Percentiles rank a stretch among this genome's conserved stretches.
phyloP scores from a whole-genome alignment of 345 rosid species.

The Excoecaria cochinchinensis region DNA sequence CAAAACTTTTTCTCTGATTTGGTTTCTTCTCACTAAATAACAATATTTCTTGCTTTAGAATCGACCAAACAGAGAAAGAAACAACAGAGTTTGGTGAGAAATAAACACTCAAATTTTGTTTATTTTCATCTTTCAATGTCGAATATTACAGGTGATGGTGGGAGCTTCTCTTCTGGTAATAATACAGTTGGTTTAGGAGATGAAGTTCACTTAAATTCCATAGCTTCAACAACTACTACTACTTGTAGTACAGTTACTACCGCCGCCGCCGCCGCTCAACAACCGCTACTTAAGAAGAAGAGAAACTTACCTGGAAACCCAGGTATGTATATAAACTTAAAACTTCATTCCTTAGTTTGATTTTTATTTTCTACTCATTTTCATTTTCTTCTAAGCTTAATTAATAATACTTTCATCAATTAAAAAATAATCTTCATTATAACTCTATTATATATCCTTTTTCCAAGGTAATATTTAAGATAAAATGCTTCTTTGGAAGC shows the following conservation, averaged over 20 bases:
- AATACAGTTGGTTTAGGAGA: slow-evolving; percentile 6
- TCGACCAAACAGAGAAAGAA: slow-evolving; percentile 15
- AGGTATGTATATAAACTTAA: slow-evolving; percentile 18
- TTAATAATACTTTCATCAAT: no score
- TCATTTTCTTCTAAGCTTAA: not conserved
- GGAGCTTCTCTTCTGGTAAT: slow-evolving; percentile 37
- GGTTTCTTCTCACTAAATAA: not conserved
- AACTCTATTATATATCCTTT: no score
- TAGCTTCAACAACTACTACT: slow-evolving; percentile 21
- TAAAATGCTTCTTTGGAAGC: no score
- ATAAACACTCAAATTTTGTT: not conserved
- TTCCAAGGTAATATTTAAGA: no score
- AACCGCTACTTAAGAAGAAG: slow-evolving; percentile 31
- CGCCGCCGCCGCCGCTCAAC: slow-evolving; percentile 23
- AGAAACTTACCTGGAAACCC: slow-evolving; percentile 51
- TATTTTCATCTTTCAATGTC: slow-evolving; percentile 34
- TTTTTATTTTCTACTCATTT: not conserved
- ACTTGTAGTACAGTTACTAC: not conserved
- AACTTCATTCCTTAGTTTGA: not conserved
- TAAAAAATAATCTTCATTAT: no score
- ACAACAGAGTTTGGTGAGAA: slow-evolving; percentile 23
- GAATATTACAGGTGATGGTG: slow-evolving; percentile 31
- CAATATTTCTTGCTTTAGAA: slow-evolving; percentile 6
- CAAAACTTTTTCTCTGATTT: slow-evolving; percentile 9
- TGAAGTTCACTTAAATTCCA: slow-evolving; percentile 28